Base-by-base conservation (phyloP, 768 basidiomycete genomes). In the Pleurotus citrinopileatus region DNA sequence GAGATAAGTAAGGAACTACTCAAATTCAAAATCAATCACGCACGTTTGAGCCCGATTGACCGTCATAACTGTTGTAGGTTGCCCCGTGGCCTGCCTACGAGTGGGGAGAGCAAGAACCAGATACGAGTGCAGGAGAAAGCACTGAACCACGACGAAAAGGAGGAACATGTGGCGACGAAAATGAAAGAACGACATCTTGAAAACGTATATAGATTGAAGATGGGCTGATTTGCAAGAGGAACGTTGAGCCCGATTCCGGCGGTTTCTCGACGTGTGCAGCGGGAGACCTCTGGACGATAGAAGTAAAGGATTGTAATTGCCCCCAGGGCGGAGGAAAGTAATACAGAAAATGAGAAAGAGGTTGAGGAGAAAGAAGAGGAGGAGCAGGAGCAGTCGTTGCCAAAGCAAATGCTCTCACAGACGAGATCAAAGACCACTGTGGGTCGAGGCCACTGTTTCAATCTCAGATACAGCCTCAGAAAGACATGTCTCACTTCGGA, bases 191-290 rank as follows among this genome's bases (percentile, higher is more conserved):
- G 74, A 66, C 78, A 80, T 79, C 64, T 60, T 63, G 67, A 63
- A 58, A 55, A 60, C 60, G 58, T 44, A 46, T 42, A 44, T 51
- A 19, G 38, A n/a, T n/a, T 53, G 55, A 56, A 55, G 43, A 57
- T 62, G 62, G 69, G 63, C 64, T 56, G 58, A 60, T 51, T 58
- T 57, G 55, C 57, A 55, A 54, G 61, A 65, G 65, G 52, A 59
- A 64, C 62, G 64, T 64, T 65, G 73, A 73, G 73, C 66, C 76
- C 76, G 74, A 61, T 73, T 74, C 79, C 79, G 70, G 77, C 78
- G 77, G 76, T 71, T 64, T 71, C 74, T 75, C 72, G 65, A 65
- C 63, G 67, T 60, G 60, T 59, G 59, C 56, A 61, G 65, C 67
- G 65, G 62, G 54, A 65, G 63, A 60, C 65, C 59, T 59, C 60